Evolutionary conservation across 768 basidiomycete species (phyloP), one percentile per base, ranked within the genome.

Genomic region (Coprinopsis cinerea): DNA sequence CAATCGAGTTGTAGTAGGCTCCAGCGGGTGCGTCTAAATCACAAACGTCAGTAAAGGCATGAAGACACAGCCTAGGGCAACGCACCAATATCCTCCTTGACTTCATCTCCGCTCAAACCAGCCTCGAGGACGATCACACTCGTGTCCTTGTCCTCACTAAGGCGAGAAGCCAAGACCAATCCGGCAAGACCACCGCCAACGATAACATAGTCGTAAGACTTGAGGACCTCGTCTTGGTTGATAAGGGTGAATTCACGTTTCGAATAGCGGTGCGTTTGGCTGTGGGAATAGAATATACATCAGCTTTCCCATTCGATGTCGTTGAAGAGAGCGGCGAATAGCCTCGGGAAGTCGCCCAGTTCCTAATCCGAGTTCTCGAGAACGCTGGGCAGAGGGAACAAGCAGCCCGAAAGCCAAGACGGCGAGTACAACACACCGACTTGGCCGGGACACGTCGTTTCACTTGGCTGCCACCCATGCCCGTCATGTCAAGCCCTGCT

Each of bases 151-250:
- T 67, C 60, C 34, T 68, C 70, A 3, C 69, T 64, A 6, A 75
- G 57, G 18, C 69, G 59, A 11, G 64, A 59, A 15, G 66, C 66
- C 14, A 66, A 50, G 11, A 65, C 64, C 32, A 69, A 53, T 3
- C 65, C 66, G 4, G 64, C 64, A 34, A 66, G 53, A 1, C 67
- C 67, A 37, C 66, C 68, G 15, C 65, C 66, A 18, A 60, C 63
- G 24, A 68, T 63, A 61, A 83, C 70, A 59, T 76, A 82, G 66
- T 82, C 81, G 58, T 77, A 83, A 0, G 72, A 57, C 3, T 43
- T 45, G 3, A 45, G 36, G 2, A 57, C 22, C 1, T 51, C 43
- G 27, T 49, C 48, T 25, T 52, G 35, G 13, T 17, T 14, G 11
- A 54, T 44, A 4, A 57, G 56, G 61, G 43, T 35, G 24, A 51